Evolutionary conservation across 306 rosid genomes (phyloP).

Genomic region (Hippophae rhamnoides): DNA sequence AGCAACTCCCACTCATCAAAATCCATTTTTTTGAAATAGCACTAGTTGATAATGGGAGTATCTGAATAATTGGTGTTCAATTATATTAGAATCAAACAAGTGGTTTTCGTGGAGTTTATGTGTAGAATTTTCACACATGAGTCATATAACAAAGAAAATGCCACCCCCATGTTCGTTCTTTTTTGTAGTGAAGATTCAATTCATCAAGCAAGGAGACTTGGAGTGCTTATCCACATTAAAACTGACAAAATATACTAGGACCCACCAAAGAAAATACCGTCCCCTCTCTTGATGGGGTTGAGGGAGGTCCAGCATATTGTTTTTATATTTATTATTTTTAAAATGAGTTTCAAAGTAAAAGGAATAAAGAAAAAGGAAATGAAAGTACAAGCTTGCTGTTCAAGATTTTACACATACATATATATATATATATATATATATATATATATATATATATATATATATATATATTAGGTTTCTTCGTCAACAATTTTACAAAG

Average conservation of each 20-base stretch:
- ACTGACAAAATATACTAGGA: slow-evolving; percentile 21
- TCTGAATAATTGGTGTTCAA: slow-evolving; percentile 7
- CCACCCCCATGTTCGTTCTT: not conserved
- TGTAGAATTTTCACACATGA: slow-evolving; percentile 18
- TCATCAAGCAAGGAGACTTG: slow-evolving; percentile 9
- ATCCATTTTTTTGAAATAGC: slow-evolving; percentile 38
- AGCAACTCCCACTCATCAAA: slow-evolving; percentile 68
- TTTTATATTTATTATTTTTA: no score
- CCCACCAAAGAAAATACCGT: slow-evolving; percentile 19
- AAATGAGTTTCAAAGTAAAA: no score
- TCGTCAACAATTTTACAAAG: no score
- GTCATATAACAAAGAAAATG: no score
- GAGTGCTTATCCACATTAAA: slow-evolving; percentile 34
- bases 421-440: no score
- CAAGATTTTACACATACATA: no score
- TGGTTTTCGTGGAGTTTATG: slow-evolving; percentile 39
- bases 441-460: no score
- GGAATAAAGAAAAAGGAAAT: no score
- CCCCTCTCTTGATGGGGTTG: no score
- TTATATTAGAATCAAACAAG: slow-evolving; percentile 21
- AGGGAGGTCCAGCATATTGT: no score
- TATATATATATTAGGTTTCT: no score
- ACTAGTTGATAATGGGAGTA: not conserved
- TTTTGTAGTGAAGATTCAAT: slow-evolving; percentile 20
- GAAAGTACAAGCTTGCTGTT: no score